Conservation (phyloP, 257 asterid species). For the Sherardia arvensis region DNA sequence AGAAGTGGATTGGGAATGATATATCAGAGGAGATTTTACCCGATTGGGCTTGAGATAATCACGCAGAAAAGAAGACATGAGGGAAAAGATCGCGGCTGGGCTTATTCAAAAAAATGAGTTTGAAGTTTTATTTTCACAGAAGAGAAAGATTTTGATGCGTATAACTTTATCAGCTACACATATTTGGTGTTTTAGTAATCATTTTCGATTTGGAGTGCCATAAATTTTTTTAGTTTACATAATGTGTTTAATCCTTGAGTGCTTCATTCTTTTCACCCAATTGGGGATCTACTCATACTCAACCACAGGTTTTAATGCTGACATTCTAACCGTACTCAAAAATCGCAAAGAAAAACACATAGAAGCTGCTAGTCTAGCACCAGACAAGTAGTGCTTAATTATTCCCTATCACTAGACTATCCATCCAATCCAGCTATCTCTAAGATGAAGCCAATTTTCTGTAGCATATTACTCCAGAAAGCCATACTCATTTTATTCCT, state of each 20-base stretch:
- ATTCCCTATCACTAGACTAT: not conserved
- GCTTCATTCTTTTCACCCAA: not conserved
- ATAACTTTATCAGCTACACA: not conserved
- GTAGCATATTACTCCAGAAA: constrained; percentile 20
- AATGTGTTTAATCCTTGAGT: too few species aligned
- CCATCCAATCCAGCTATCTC: not conserved
- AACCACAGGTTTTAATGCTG: not conserved
- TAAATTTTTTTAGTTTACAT: too few species aligned
- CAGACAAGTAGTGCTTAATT: not conserved
- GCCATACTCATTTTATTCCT: constrained; percentile 11
- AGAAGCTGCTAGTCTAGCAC: not conserved
- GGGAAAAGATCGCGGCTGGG: not conserved
- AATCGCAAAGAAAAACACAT: too few species aligned
- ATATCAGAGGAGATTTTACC: constrained; percentile 40
- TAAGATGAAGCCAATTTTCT: constrained; percentile 4
- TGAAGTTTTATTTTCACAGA: not conserved
- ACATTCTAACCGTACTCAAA: not conserved
- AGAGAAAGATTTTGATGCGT: too few species aligned
- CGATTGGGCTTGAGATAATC: constrained; percentile 39
- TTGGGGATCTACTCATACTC: constrained; percentile 4
- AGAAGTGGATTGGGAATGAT: constrained; percentile 53
- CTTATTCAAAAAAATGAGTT: not conserved
- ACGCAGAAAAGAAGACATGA: not conserved
- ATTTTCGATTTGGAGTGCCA: not conserved
- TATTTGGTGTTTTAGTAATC: not conserved